Evolutionary conservation across 257 asterid species (phyloP), one percentile per base, ranked within the genome.

Genomic region (Solanum ossicruentum): DNA sequence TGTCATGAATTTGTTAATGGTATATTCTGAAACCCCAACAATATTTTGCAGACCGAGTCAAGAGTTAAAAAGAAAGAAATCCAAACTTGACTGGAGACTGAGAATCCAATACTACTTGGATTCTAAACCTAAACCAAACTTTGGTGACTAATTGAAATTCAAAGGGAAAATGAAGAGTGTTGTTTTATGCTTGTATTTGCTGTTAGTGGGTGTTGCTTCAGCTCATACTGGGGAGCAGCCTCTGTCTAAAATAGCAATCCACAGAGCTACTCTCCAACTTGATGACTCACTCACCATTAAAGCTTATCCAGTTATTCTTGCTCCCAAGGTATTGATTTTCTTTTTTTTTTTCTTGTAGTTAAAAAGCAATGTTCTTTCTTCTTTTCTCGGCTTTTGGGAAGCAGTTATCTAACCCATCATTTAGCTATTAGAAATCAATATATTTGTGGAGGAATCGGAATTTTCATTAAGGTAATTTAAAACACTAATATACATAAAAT

Each of bases 151-250:
- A 45, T 45, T 45, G 51, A 36, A 4, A 36, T 36, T 36, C 41
- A n/a, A 47, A 75, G 17, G 12, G 51, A 75, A n/a, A 57, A 81
- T 81, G 55, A 81, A 58, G 55, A n/a, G 21, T 58, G 11, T 51
- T n/a, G 8, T 58, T n/a, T 6, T 81, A 41, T n/a, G 73, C 61
- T 77, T 21, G 8, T n/a, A 10, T 20, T 11, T 87, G 32, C 13
- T 80, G 67, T 47, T 90, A 10, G 28, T 82, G 67, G 66, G 32
- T 84, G 63, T 86, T 63, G 88, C 90, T 84, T 81, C 84, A 57
- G 95, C 88, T 65, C 90, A 88, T 85, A 20, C 58, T 11, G 98
- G 93, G 17, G 97, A 93, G 51, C 99, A 96, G 85, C 98, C 98
- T 54, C 79, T 96, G 58, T 90, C 99, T 11, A 91, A 91, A 43